Evolutionary conservation across 129 eudicot genomes (phyloP).

Genomic region (Kitagawia praeruptora): DNA sequence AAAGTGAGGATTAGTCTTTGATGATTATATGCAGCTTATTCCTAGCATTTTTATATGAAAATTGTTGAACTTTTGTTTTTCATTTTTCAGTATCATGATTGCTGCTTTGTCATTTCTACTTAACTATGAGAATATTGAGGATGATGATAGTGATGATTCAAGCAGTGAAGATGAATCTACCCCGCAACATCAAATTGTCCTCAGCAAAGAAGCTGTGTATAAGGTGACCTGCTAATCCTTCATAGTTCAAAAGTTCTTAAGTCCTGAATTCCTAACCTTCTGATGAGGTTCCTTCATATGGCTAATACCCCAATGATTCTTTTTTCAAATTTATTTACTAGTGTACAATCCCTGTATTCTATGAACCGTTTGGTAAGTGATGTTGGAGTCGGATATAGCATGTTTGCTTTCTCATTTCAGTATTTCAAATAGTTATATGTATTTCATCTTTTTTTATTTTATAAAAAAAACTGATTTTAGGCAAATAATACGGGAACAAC

Average conservation of each 20-base stretch:
- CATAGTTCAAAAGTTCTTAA: not conserved
- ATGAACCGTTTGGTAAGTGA: not conserved
- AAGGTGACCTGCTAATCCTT: slow-evolving; percentile 40
- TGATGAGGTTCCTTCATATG: not conserved
- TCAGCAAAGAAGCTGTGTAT: slow-evolving; percentile 81
- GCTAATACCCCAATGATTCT: not conserved
- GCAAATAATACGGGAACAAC: slow-evolving; percentile 84
- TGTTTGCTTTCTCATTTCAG: not conserved
- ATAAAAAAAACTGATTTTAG: slow-evolving; percentile 26
- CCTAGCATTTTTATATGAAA: not conserved
- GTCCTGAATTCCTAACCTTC: not conserved
- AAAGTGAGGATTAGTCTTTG: slow-evolving; percentile 29
- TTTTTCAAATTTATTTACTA: not conserved
- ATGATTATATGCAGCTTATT: not conserved
- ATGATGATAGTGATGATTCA: slow-evolving; percentile 83
- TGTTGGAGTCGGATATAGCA: not conserved
- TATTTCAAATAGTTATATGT: not conserved
- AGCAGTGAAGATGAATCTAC: slow-evolving; percentile 70
- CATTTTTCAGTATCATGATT: slow-evolving; percentile 63
- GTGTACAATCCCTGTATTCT: not conserved
- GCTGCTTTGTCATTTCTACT: slow-evolving; percentile 91
- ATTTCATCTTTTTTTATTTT: not conserved
- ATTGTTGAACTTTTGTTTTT: not conserved
- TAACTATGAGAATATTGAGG: slow-evolving; percentile 86
- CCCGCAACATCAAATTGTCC: slow-evolving; percentile 48